Evolutionary conservation across 2,329 filamentous ascomycete species (phyloP).

Genomic region (Aureobasidium melanogenum): DNA sequence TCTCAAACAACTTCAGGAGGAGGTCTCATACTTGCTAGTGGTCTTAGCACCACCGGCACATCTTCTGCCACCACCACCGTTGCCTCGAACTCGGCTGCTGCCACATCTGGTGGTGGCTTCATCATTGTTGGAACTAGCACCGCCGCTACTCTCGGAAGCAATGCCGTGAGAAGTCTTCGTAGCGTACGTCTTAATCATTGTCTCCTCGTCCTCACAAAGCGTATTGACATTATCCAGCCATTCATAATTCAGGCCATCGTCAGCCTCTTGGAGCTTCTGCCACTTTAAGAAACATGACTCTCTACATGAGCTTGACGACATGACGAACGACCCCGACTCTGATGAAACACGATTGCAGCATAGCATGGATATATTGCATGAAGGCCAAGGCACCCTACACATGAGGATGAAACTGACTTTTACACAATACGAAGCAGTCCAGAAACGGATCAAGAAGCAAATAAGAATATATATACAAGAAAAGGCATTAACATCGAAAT

Average conservation of each 20-base stretch:
- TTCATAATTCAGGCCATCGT: constrained; percentile 19
- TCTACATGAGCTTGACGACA: background rate
- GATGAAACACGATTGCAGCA: background rate
- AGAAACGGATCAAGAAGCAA: background rate
- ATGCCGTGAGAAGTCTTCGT: constrained; percentile 19
- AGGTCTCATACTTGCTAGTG: constrained; percentile 19
- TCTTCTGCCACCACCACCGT: constrained; percentile 14
- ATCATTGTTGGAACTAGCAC: constrained; percentile 23
- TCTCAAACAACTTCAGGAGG: constrained; percentile 15
- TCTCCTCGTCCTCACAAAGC: too few relatives aligned
- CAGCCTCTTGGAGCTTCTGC: constrained; percentile 19
- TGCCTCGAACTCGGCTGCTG: constrained; percentile 14
- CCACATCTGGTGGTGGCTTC: constrained; percentile 20
- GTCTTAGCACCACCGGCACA: constrained; percentile 14
- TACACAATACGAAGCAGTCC: background rate
- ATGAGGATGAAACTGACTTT: background rate
- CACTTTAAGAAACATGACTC: constrained; percentile 13
- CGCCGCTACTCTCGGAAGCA: constrained; percentile 25
- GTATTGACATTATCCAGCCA: constrained; percentile 16
- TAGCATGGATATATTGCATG: background rate
- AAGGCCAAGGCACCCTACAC: background rate
- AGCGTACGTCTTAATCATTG: constrained; percentile 21
- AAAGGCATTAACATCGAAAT: background rate
- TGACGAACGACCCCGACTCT: background rate
- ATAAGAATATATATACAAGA: background rate